These are phyloP conservation scores for Borealophlyctis nickersoniae DNA, from an alignment of 192 early-diverging fungal species.

Conservation along the genomic window DNA sequence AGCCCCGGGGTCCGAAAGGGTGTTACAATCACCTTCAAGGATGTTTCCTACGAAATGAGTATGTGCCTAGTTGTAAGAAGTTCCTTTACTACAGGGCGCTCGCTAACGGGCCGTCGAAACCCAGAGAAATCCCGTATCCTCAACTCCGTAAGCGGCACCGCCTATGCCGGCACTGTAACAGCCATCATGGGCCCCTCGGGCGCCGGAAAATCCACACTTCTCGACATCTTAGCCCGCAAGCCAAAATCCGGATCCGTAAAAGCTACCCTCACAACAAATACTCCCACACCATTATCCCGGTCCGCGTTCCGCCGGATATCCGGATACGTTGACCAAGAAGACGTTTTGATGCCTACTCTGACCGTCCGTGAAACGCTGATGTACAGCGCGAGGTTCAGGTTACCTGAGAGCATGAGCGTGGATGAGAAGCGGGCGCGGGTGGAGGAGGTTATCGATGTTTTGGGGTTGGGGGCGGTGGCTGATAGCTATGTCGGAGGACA, in stretches of 20 bases:
- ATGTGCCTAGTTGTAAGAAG: neutral
- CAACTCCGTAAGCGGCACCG: conserved; percentile 62
- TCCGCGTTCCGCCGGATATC: conserved; percentile 19
- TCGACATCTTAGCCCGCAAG: conserved; percentile 76
- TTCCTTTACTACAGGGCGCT: neutral
- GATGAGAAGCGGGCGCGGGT: conserved; percentile 59
- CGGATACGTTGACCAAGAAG: conserved; percentile 54
- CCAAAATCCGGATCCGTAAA: conserved; percentile 36
- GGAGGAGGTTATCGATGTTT: conserved; percentile 57
- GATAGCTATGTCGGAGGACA: conserved; percentile 48
- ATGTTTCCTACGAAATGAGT: conserved; percentile 28
- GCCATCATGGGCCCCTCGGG: conserved; percentile 90
- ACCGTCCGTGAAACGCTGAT: conserved; percentile 76
- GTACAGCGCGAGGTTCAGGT: conserved; percentile 72
- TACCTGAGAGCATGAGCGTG: conserved; percentile 53
- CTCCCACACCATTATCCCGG: conserved; percentile 10
- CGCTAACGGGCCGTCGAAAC: conserved; percentile 25
- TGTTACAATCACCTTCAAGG: conserved; percentile 19
- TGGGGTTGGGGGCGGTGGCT: conserved; percentile 62
- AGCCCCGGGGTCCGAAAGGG: conserved; percentile 31
- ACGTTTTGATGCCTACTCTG: conserved; percentile 45
- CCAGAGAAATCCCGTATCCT: conserved; percentile 64
- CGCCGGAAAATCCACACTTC: conserved; percentile 37
- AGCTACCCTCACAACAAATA: conserved; percentile 39
- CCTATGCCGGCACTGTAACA: conserved; percentile 67